Evolutionary conservation across 768 basidiomycete species (phyloP).

Genomic region (Coprinopsis sp.): DNA sequence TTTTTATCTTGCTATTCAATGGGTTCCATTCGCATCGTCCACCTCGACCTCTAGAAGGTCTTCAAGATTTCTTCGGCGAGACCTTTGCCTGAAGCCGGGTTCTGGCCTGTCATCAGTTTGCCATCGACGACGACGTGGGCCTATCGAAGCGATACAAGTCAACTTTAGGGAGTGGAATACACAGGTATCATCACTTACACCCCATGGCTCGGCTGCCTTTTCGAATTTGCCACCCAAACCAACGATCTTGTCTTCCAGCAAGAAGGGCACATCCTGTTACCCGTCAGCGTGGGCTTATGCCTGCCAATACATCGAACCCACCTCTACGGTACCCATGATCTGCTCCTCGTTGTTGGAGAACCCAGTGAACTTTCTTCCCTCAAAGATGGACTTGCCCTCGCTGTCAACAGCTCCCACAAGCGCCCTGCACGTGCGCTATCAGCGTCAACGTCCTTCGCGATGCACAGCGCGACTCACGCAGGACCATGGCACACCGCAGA

Average conservation of each 20-base stretch:
- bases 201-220: constrained; percentile 54
- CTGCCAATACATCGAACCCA: constrained; percentile 22
- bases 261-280: constrained; percentile 57
- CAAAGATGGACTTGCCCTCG: constrained; percentile 61
- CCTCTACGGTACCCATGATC: constrained; percentile 38
- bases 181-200: too few species aligned
- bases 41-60: constrained; percentile 29
- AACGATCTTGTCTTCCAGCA: constrained; percentile 60
- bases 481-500: constrained; percentile 81
- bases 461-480: constrained; percentile 44
- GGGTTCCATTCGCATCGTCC: constrained; percentile 14
- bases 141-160: too few species aligned
- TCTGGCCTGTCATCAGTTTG: constrained; percentile 66
- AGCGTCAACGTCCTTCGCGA: not conserved
- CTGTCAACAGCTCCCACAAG: constrained; percentile 52
- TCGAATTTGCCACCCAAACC: constrained; percentile 61
- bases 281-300: not conserved
- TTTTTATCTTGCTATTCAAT: constrained; percentile 16
- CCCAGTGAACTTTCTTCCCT: constrained; percentile 52
- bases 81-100: constrained; percentile 59
- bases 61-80: constrained; percentile 55
- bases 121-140: constrained; percentile 54
- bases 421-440: constrained; percentile 42
- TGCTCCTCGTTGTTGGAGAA: constrained; percentile 74
- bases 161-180: too few species aligned